phyloP scores from a whole-genome alignment of 1,139 yeast genomes.

The Candida frijolesensis region DNA sequence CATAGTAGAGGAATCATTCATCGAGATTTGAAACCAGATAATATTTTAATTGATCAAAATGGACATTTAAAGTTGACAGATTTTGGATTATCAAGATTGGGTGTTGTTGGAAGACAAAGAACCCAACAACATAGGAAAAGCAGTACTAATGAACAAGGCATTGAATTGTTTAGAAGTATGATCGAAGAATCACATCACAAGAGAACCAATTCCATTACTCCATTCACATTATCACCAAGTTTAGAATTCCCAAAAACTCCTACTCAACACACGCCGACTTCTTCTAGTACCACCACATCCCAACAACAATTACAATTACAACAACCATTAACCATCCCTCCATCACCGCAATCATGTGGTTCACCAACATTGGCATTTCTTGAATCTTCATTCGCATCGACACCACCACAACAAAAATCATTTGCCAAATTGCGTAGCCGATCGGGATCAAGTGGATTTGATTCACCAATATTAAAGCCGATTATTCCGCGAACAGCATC shows the following conservation, averaged over 20 bases:
- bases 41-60: conserved; percentile 75
- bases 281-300: conserved; percentile 12
- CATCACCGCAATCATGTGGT: conserved; percentile 7
- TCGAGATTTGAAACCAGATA: conserved; percentile 94
- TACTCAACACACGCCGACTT: conserved; percentile 12
- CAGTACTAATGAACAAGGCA: conserved; percentile 47
- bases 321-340: background rate
- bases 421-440: conserved; percentile 18
- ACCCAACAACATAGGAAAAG: conserved; percentile 37
- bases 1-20: conserved; percentile 90
- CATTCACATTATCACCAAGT: conserved; percentile 52
- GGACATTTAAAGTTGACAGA: conserved; percentile 95
- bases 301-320: background rate
- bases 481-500: conserved; percentile 50
- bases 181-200: conserved; percentile 26
- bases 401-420: conserved; percentile 15
- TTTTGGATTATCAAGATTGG: conserved; percentile 91
- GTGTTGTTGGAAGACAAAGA: conserved; percentile 80
- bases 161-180: conserved; percentile 42
- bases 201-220: conserved; percentile 44
- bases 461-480: conserved; percentile 54
- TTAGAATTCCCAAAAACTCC: conserved; percentile 31
- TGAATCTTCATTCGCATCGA: conserved; percentile 13
- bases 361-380: conserved; percentile 16
- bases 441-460: conserved; percentile 41